Evolutionary conservation across 768 basidiomycete genomes (phyloP), one percentile per base, ranked within the genome.

Genomic region (Mycena latifolia): DNA sequence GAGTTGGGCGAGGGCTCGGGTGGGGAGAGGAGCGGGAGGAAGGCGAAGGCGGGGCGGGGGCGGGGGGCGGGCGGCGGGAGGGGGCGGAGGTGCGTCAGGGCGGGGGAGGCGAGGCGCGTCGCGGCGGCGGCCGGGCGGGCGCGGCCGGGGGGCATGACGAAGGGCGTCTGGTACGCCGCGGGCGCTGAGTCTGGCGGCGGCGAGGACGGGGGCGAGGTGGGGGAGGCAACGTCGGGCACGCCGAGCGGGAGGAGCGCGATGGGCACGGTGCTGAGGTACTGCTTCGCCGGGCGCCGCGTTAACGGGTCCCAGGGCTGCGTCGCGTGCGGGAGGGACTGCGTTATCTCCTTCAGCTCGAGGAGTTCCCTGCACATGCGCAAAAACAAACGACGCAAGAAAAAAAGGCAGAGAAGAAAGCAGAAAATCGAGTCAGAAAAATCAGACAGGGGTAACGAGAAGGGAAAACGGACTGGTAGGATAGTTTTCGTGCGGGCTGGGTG

Each of bases 291-390:
- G 43, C 82, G 83, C 0, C n/a, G n/a, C n/a, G n/a, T n/a, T n/a
- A n/a, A n/a, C n/a, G 82, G 77, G 73, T 85, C 86, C 4, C 75
- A 73, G 0, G 79, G 82, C 76, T 87, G 89, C 57, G 82, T 79
- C 2, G 90, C 88, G 22, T 82, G 80, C 10, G 90, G 89, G 1
- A 91, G 80, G 9, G 88, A 87, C 14, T 87, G 85, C 65, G 88
- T 89, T 46, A 92, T 88, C 68, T 88, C 88, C 70, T 89, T 90
- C 46, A 91, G 83, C 73, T 92, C 90, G 24, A 91, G 84, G 22
- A 90, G 71, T 69, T 90, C 89, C 69, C 89, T 89, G 69, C 55
- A 24, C n/a, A 50, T 25, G n/a, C n/a, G n/a, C n/a, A n/a, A n/a
- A n/a, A n/a, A n/a, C n/a, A n/a, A n/a, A n/a, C n/a, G n/a, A n/a